Base-by-base conservation (phyloP, 1,284 basidiomycete species). In the Thelephora terrestris region DNA sequence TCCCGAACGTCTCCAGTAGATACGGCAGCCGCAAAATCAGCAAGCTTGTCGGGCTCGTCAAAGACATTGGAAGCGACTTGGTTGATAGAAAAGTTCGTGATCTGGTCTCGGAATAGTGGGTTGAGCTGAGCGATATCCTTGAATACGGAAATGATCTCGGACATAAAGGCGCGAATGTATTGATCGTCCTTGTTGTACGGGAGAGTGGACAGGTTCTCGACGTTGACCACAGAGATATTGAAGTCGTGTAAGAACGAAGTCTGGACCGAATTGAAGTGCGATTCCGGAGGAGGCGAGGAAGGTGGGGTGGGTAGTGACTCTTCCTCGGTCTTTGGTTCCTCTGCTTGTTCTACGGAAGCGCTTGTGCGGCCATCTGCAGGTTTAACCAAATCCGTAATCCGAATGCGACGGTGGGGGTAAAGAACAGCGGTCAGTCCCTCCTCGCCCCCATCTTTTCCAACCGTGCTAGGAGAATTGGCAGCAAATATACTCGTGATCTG, bases 41-140 rank as follows among this genome's bases (percentile, higher is more conserved):
- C 96, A 25, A 99, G 81, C 65, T 95, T 96, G 68, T 97, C 95
- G 1, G 95, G 95, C 62, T 98, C 94, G 61, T 98, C 95, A 59
- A 99, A 98, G 48, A 99, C 91, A 65, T 96, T 98, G n/a, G 90
- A 81, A 4, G 93, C 88, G 45, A 91, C 85, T 65, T 96, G 92
- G 62, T 90, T 91, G 66, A 96, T 95, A 18, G 87, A 91, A 67
- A 97, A 98, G 66, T 94, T 95, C 57, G 91, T 91, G 55, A 95
- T 96, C 66, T 98, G 95, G 69, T 98, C 95, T 46, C 95, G 86
- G 83, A 99, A 98, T 53, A 98, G 81, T 1, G 94, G 93, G 68
- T 96, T 97, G 47, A 98, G 76, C 63, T 95, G 91, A 0, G 95
- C 94, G 54, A 99, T 97, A 64, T 98, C 94, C 74, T 98, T 99